Conservation (phyloP, 345 rosid species). For the Acer saccharum region DNA sequence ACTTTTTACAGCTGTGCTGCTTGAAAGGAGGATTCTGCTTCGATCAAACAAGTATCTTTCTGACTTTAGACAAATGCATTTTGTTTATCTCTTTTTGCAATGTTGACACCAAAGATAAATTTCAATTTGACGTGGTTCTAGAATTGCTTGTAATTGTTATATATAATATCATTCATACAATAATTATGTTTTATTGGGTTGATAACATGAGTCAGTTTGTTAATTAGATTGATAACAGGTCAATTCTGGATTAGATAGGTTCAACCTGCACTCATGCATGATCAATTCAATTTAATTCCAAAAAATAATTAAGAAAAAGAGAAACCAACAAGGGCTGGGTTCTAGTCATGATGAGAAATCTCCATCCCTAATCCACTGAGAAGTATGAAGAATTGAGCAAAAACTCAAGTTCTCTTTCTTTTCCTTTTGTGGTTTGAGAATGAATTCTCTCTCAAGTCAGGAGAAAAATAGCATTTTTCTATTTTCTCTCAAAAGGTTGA, state of each 20-base stretch:
- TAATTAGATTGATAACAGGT: neutral
- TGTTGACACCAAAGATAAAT: neutral
- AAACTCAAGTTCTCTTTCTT: neutral
- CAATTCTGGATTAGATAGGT: neutral
- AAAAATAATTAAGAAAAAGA: neutral
- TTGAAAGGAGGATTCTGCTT: conserved; percentile 91
- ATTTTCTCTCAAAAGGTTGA: neutral
- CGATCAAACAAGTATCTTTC: conserved; percentile 85
- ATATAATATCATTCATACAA: neutral
- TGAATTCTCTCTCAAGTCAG: neutral
- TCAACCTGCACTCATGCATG: neutral
- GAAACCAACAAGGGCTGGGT: neutral
- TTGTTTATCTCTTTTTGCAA: neutral
- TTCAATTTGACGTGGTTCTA: neutral
- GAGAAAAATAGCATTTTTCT: neutral
- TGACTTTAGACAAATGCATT: conserved; percentile 8
- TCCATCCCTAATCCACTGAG: neutral
- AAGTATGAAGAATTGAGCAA: neutral
- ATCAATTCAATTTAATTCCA: neutral
- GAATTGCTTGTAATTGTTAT: neutral
- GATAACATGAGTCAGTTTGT: neutral
- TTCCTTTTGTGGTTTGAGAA: neutral
- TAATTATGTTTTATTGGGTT: neutral
- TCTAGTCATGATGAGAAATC: neutral
- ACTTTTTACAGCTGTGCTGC: conserved; percentile 87